Evolutionary conservation across 179 eudicot species (phyloP).

Genomic region (Camellia oleifera): DNA sequence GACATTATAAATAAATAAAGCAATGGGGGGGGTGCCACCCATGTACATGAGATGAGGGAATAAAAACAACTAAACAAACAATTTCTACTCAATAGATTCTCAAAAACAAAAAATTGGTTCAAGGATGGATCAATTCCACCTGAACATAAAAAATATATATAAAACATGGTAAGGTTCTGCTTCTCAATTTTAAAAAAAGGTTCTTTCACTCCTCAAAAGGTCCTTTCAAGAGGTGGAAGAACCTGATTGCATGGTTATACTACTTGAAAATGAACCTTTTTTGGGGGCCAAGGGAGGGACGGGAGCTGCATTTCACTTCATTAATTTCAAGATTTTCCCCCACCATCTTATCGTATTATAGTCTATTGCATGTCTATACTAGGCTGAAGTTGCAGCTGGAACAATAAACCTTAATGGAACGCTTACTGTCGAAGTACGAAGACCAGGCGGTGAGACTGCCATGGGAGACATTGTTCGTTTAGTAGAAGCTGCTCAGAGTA

Average conservation of each 20-base stretch:
- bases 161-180: no score
- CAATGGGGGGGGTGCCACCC: no score
- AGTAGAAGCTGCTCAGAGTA: slow-evolving; percentile 96
- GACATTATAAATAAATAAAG: no score
- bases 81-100: no score
- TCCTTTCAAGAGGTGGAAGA: no score
- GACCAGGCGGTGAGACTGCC: slow-evolving; percentile 92
- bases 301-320: neutral
- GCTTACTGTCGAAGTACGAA: slow-evolving; percentile 84
- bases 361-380: slow-evolving; percentile 13
- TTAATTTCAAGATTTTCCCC: neutral
- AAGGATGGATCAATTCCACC: no score
- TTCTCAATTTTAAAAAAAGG: no score
- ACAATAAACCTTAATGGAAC: slow-evolving; percentile 93
- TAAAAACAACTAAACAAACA: no score
- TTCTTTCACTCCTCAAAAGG: no score
- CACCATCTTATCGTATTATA: neutral
- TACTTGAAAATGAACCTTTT: neutral
- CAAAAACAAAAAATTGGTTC: no score
- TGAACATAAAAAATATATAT: no score
- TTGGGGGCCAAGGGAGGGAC: neutral
- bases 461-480: slow-evolving; percentile 96
- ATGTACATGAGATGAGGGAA: no score
- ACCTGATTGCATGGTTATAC: neutral
- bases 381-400: slow-evolving; percentile 98